phyloP scores from a whole-genome alignment of 2,329 filamentous ascomycete genomes.

The Fusarium torreyae region DNA sequence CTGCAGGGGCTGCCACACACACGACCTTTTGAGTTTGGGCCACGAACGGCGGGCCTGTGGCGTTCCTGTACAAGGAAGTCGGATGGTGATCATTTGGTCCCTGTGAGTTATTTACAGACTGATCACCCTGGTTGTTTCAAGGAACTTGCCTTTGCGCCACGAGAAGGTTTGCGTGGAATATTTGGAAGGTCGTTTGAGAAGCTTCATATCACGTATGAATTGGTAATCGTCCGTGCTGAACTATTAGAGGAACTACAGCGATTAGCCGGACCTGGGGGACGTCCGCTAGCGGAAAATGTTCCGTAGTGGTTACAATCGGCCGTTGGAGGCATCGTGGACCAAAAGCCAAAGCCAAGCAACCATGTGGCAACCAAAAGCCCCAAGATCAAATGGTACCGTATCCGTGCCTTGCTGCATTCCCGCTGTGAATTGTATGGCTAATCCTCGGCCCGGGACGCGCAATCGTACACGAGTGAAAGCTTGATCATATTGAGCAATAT shows the following conservation, averaged over 20 bases:
- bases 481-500: conserved; percentile 30
- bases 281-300: conserved; percentile 34
- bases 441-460: conserved; percentile 27
- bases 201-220: neutral
- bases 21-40: conserved; percentile 34
- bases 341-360: conserved; percentile 7
- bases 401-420: conserved; percentile 2
- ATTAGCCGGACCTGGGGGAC: conserved; percentile 1
- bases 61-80: conserved; percentile 39
- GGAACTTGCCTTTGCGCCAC: conserved; percentile 21
- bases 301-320: conserved; percentile 41
- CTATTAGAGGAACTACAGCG: conserved; percentile 1
- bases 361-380: conserved; percentile 20
- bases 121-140: conserved; percentile 6
- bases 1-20: conserved; percentile 46
- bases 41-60: conserved; percentile 47
- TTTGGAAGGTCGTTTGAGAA: neutral
- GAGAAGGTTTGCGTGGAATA: neutral
- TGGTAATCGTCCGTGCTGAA: conserved; percentile 18
- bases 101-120: conserved; percentile 40
- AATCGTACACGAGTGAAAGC: conserved; percentile 20
- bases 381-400: conserved; percentile 2
- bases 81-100: conserved; percentile 22
- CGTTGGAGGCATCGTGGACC: conserved; percentile 20
- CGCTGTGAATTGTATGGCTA: conserved; percentile 29